Evolutionary conservation across 176 grass and related monocot genomes (phyloP).

Genomic region (Echinochloa phyllopogon): DNA sequence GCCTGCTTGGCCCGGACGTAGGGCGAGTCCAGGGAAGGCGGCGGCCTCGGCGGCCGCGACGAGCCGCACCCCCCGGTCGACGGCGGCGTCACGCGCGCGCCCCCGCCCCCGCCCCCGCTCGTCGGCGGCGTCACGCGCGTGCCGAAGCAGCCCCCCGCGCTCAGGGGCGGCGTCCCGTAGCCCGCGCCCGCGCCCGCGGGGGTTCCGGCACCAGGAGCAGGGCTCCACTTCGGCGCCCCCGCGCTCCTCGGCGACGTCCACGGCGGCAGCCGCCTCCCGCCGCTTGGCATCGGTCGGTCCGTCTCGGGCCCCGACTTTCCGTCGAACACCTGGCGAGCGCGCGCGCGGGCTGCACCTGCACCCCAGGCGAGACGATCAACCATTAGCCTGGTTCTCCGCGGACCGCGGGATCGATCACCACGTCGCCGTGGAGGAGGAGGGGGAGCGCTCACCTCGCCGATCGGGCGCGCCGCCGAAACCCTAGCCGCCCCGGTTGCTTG

Average conservation of each 20-base stretch:
- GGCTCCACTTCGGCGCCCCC: conserved; percentile 38
- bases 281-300: conserved; percentile 35
- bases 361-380: background rate
- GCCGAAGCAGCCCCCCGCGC: conserved; percentile 3
- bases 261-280: conserved; percentile 50
- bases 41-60: conserved; percentile 44
- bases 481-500: background rate
- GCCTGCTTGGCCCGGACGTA: conserved; percentile 64
- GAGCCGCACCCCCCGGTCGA: background rate
- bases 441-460: background rate
- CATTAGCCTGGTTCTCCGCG: background rate
- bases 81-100: conserved; percentile 20
- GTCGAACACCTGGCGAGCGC: conserved; percentile 43
- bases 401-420: background rate
- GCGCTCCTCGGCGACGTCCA: conserved; percentile 54
- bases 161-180: conserved; percentile 32
- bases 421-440: background rate
- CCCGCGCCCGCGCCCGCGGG: background rate
- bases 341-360: background rate
- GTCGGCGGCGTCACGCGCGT: conserved; percentile 9
- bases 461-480: background rate
- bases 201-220: background rate
- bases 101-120: conserved; percentile 11
- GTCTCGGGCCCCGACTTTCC: conserved; percentile 8
- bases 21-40: conserved; percentile 45